Conservation (phyloP, 305 asterid species). For the Fraxinus floribunda region DNA sequence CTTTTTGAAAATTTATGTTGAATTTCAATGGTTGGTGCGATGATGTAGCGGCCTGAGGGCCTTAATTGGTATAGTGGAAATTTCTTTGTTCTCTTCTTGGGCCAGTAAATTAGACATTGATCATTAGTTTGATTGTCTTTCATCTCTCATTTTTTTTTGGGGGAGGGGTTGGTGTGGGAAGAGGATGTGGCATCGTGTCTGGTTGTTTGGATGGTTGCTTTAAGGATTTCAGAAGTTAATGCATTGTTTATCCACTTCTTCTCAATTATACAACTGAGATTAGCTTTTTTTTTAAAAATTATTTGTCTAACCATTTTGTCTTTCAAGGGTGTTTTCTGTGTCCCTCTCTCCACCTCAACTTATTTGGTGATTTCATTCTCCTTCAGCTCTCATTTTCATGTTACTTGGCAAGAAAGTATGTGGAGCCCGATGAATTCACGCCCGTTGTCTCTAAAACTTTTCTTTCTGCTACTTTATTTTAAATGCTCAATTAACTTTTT, state of each 20-base stretch:
- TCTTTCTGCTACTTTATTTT: not conserved
- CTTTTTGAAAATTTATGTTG: slow-evolving; percentile 6
- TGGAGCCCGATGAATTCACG: not conserved
- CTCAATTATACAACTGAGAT: not conserved
- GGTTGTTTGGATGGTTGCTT: not conserved
- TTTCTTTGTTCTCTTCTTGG: not conserved
- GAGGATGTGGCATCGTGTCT: not conserved
- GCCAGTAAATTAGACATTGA: not conserved
- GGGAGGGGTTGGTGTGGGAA: not conserved
- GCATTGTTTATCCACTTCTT: not conserved
- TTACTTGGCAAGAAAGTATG: not conserved
- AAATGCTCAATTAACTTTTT: slow-evolving; percentile 1
- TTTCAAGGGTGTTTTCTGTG: not conserved
- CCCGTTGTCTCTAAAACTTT: slow-evolving; percentile 6
- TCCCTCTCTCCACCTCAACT: not conserved
- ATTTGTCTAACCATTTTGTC: not conserved
- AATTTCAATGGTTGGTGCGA: not conserved
- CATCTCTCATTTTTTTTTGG: not conserved
- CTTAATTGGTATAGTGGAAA: not conserved
- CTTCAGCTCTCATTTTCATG: not conserved
- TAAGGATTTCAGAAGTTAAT: not conserved
- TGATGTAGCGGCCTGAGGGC: not conserved
- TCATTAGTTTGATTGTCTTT: not conserved
- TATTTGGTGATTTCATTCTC: not conserved
- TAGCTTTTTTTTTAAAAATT: not conserved